Percentiles rank a stretch among this genome's conserved stretches.
These are phyloP conservation scores for Trichophyton schoenleinii DNA, from an alignment of 2,329 filamentous ascomycete species.

Conservation along the genomic window DNA sequence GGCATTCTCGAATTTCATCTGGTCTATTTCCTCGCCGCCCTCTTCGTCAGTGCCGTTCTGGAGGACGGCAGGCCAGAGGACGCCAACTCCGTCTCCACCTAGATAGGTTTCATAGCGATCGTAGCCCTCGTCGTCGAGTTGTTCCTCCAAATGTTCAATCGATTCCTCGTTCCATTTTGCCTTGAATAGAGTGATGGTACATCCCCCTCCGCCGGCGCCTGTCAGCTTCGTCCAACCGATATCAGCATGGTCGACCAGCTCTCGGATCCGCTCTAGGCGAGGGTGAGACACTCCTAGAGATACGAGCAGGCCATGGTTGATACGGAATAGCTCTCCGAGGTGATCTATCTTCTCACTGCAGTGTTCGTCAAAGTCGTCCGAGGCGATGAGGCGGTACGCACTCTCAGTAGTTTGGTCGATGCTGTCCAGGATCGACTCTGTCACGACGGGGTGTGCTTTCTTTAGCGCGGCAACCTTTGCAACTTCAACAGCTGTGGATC, in stretches of 20 bases:
- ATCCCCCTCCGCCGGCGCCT: constrained; percentile 87
- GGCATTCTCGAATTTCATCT: constrained; percentile 75
- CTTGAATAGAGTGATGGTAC: constrained; percentile 80
- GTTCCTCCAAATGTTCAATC: constrained; percentile 51
- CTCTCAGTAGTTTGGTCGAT: constrained; percentile 56
- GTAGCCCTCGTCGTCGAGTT: constrained; percentile 61
- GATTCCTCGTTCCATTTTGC: constrained; percentile 47
- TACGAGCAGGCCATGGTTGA: constrained; percentile 89
- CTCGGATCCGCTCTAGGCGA: constrained; percentile 77
- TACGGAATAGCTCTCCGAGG: constrained; percentile 75
- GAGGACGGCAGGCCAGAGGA: constrained; percentile 83
- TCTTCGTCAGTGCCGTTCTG: constrained; percentile 70
- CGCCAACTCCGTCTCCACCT: constrained; percentile 84
- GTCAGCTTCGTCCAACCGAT: constrained; percentile 97
- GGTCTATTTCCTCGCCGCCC: constrained; percentile 83
- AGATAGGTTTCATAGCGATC: constrained; percentile 78
- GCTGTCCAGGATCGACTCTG: constrained; percentile 67
- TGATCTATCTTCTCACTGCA: constrained; percentile 44
- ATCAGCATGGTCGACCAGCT: constrained; percentile 75
- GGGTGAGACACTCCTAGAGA: constrained; percentile 90
- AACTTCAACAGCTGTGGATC: constrained; percentile 75
- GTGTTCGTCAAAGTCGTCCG: constrained; percentile 53
- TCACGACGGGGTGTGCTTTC: constrained; percentile 59
- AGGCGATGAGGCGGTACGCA: constrained; percentile 42
- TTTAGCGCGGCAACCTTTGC: constrained; percentile 69